Evolutionary conservation across 2,329 filamentous ascomycete species (phyloP).

Genomic region (Pseudogymnoascus sp.): DNA sequence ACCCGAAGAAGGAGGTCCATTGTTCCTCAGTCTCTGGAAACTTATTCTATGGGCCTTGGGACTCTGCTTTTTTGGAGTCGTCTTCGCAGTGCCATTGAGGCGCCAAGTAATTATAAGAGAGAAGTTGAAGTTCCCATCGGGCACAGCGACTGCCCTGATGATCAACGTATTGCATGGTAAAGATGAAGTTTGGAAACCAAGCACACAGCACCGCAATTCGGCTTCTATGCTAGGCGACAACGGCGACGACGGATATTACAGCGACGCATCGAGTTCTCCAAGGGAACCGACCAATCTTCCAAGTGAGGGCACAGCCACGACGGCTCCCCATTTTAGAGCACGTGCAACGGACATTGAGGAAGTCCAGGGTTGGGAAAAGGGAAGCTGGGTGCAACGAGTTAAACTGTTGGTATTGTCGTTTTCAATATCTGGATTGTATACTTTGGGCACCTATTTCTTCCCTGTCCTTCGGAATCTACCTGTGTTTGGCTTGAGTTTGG

Average conservation of each 20-base stretch:
- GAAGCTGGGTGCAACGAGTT: constrained; percentile 26
- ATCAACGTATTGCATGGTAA: constrained; percentile 81
- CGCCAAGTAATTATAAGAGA: constrained; percentile 90
- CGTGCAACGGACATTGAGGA: constrained; percentile 22
- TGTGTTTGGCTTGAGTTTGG: constrained; percentile 67
- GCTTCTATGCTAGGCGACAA: not conserved
- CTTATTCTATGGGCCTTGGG: constrained; percentile 86
- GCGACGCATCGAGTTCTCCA: not conserved
- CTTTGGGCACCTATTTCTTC: constrained; percentile 81
- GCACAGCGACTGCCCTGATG: constrained; percentile 89
- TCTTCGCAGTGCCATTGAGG: constrained; percentile 87
- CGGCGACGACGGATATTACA: not conserved
- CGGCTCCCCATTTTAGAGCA: not conserved
- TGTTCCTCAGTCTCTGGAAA: constrained; percentile 64
- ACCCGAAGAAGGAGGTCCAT: constrained; percentile 67
- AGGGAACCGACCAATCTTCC: not conserved
- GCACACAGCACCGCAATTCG: not conserved
- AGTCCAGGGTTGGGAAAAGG: constrained; percentile 17
- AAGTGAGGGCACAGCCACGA: not conserved
- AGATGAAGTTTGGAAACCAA: constrained; percentile 5
- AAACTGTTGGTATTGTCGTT: constrained; percentile 46
- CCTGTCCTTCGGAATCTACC: constrained; percentile 80
- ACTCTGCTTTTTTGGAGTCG: constrained; percentile 90
- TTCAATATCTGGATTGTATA: constrained; percentile 55
- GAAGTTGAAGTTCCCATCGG: constrained; percentile 87